Evolutionary conservation across 192 early-diverging fungal species (phyloP), one percentile per base, ranked within the genome.

Genomic region (Coemansia sp.): DNA sequence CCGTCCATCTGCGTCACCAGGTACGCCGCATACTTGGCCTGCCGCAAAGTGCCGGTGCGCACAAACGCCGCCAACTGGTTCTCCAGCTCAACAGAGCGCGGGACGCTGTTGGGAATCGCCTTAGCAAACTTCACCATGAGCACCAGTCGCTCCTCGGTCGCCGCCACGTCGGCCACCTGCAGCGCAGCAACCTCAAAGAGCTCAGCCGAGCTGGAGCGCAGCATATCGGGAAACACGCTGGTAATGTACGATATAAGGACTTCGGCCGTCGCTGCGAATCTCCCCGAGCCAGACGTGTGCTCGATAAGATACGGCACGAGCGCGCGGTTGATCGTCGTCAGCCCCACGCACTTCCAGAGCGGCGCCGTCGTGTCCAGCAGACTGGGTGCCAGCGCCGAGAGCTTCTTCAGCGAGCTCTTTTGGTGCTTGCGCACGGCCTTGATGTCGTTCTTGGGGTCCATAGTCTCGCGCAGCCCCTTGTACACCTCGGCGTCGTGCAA

Each of bases 51-150:
- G 2, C 94, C 94, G 0, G 82, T 45, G 9, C 85, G 62, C 19
- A 86, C 86, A 64, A 76, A 86, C 3, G 61, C 37, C 9, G 65
- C 65, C 60, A 93, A 65, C 36, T 79, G 73, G 32, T 68, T 60
- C 32, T 80, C 65, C 29, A 77, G 63, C 25, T 83, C 74, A 0
- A 58, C 62, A 47, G 59, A 38, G 6, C 46, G 67, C 42, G 71
- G 85, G 37, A 77, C 77, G 32, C 84, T 82, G 17, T 72, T 68
- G 47, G 91, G 89, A 57, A 87, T 84, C 1, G 85, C 76, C 64
- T 90, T 91, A n/a, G 90, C 84, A 63, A 92, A 90, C 54, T 87
- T 74, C 17, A 94, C 86, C 66, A 98, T 85, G 64, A 73, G 59
- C 20, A 57, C 65, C 47, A 79, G 61, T 39, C 76, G 51, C 63